phyloP scores from a whole-genome alignment of 352 stramenopile species.

The Phytophthora rubi region DNA sequence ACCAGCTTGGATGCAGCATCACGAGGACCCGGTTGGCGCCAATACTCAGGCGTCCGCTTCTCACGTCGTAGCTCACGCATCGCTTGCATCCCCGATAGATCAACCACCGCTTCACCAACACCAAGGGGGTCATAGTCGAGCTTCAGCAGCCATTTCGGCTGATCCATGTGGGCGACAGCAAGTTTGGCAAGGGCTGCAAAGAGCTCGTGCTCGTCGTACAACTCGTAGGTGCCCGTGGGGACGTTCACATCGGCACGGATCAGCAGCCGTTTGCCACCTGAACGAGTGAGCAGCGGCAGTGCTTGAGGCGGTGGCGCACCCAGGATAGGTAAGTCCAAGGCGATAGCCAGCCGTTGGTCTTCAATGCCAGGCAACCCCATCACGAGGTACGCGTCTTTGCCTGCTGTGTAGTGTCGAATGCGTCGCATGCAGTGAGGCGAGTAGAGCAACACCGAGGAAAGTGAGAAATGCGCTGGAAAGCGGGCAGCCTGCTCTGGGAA shows the following conservation, averaged over 20 bases:
- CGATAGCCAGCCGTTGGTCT: conserved; percentile 82
- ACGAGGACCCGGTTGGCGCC: conserved; percentile 66
- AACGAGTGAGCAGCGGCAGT: conserved; percentile 73
- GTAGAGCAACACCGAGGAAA: conserved; percentile 85
- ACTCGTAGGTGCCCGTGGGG: conserved; percentile 84
- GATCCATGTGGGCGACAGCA: conserved; percentile 82
- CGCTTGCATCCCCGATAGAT: conserved; percentile 62
- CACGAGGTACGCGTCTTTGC: conserved; percentile 82
- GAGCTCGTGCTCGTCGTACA: conserved; percentile 91
- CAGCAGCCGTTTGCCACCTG: conserved; percentile 82
- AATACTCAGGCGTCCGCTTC: conserved; percentile 71
- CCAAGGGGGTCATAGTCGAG: conserved; percentile 82
- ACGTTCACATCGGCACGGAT: conserved; percentile 88
- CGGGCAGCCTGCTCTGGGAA: conserved; percentile 82
- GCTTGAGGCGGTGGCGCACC: conserved; percentile 55
- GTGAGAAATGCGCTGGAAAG: conserved; percentile 84
- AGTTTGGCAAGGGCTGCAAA: conserved; percentile 86
- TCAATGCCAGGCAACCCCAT: conserved; percentile 73
- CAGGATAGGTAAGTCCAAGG: conserved; percentile 81
- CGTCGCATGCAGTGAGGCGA: conserved; percentile 79
- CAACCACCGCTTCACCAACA: conserved; percentile 66
- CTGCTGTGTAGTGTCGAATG: conserved; percentile 63
- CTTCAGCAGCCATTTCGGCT: conserved; percentile 80
- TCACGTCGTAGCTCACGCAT: conserved; percentile 73
- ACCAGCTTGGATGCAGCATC: conserved; percentile 64